These are phyloP conservation scores for Medicago lupulina DNA, from an alignment of 306 rosid genomes.

Conservation along the genomic window DNA sequence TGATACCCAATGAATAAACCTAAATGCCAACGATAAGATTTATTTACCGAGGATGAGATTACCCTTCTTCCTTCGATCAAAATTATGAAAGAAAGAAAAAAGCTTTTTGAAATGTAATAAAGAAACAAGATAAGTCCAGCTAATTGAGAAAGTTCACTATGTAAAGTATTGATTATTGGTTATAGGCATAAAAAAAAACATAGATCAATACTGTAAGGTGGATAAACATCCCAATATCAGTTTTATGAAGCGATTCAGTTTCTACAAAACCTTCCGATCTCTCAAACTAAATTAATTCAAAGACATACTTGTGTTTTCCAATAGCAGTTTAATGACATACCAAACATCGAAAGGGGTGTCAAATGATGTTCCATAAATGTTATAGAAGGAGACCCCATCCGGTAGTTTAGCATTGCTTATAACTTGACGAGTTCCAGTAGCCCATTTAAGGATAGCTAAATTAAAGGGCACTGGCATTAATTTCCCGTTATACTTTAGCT, in stretches of 20 bases:
- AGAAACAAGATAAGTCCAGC: conserved; percentile 27
- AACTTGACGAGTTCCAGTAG: conserved; percentile 71
- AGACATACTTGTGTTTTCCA: neutral
- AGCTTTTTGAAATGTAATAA: conserved; percentile 1
- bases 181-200: conserved; percentile 1
- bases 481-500: conserved; percentile 74
- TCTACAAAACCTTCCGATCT: conserved; percentile 29
- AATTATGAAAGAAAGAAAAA: neutral
- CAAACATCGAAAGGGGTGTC: conserved; percentile 92
- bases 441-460: conserved; percentile 72
- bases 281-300: conserved; percentile 29
- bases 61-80: conserved; percentile 36
- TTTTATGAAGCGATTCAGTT: conserved; percentile 31
- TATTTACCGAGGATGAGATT: conserved; percentile 24
- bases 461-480: conserved; percentile 76
- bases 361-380: conserved; percentile 77
- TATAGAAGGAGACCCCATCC: conserved; percentile 79
- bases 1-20: neutral
- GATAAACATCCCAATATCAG: conserved; percentile 21
- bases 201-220: conserved; percentile 14
- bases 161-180: conserved; percentile 28
- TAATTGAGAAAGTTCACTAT: conserved; percentile 1
- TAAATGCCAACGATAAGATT: conserved; percentile 2
- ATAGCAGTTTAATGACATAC: conserved; percentile 57
- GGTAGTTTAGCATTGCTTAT: conserved; percentile 67